Conservation (phyloP, 2,329 filamentous ascomycete genomes). For the Fusarium camptoceras region DNA sequence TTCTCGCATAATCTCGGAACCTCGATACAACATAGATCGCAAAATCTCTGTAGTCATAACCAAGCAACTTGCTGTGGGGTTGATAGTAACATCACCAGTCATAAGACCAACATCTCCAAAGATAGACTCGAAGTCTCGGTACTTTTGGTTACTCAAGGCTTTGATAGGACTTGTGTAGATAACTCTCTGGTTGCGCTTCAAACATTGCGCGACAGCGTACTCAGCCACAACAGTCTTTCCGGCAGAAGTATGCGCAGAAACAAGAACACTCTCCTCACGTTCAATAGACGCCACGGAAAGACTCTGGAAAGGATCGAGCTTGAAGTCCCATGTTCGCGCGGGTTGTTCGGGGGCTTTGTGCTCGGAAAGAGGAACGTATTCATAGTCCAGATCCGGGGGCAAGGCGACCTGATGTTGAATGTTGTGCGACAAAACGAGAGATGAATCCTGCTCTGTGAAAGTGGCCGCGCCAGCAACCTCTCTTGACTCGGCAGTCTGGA, state of each 20-base stretch:
- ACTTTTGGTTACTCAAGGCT: slow-evolving; percentile 98
- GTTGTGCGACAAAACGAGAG: slow-evolving; percentile 92
- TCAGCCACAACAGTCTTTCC: slow-evolving; percentile 99
- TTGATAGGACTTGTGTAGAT: slow-evolving; percentile 99
- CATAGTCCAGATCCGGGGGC: slow-evolving; percentile 92
- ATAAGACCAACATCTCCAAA: slow-evolving; percentile 98
- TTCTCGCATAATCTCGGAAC: slow-evolving; percentile 99
- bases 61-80: slow-evolving; percentile 95
- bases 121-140: slow-evolving; percentile 92
- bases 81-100: slow-evolving; percentile 99
- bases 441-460: slow-evolving; percentile 71
- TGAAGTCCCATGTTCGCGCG: slow-evolving; percentile 86
- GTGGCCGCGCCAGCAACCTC: slow-evolving; percentile 86
- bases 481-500: slow-evolving; percentile 93
- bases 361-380: slow-evolving; percentile 93
- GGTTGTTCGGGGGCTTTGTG: slow-evolving; percentile 91
- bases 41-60: slow-evolving; percentile 99
- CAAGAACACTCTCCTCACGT: slow-evolving; percentile 93
- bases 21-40: slow-evolving; percentile 96
- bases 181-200: slow-evolving; percentile 97
- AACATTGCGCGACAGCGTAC: slow-evolving; percentile 96
- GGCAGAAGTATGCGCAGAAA: slow-evolving; percentile 96
- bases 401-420: slow-evolving; percentile 98
- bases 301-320: slow-evolving; percentile 96
- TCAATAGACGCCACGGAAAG: slow-evolving; percentile 95